Percentiles rank a stretch among this genome's conserved stretches.
Conservation (phyloP, 2,329 filamentous ascomycete genomes). For the Alternaria metachromatica region DNA sequence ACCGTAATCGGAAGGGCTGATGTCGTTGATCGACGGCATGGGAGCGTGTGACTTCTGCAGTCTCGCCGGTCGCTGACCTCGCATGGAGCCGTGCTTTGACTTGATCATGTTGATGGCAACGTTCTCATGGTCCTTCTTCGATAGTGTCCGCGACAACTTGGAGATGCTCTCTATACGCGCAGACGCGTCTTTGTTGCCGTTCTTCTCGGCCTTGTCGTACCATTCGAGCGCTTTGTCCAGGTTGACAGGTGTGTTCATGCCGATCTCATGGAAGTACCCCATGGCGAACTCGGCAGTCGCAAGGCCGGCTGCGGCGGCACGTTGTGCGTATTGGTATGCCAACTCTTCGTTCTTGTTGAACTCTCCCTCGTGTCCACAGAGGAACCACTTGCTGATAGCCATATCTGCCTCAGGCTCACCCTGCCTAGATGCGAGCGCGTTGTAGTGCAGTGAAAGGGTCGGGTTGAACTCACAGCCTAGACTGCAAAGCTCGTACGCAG, state of each 20-base stretch:
- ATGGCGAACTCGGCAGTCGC: conserved; percentile 94
- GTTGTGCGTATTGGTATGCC: conserved; percentile 87
- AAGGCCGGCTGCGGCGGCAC: conserved; percentile 81
- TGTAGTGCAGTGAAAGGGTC: conserved; percentile 91
- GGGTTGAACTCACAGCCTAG: conserved; percentile 95
- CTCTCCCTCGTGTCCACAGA: conserved; percentile 90
- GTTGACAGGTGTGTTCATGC: conserved; percentile 86
- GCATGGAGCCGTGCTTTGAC: conserved; percentile 60
- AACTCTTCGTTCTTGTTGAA: conserved; percentile 96
- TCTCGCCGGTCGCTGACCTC: conserved; percentile 55
- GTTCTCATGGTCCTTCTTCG: conserved; percentile 90
- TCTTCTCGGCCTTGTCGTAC: conserved; percentile 88
- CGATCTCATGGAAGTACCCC: conserved; percentile 97
- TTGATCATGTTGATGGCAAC: conserved; percentile 87
- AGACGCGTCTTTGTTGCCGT: conserved; percentile 89
- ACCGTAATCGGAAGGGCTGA: conserved; percentile 45
- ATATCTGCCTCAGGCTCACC: conserved; percentile 93
- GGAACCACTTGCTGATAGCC: conserved; percentile 97
- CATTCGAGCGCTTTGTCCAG: conserved; percentile 82
- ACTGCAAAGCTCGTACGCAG: conserved; percentile 92
- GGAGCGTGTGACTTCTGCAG: conserved; percentile 48
- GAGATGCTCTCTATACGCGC: conserved; percentile 83
- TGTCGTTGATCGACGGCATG: conserved; percentile 50
- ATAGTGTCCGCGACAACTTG: conserved; percentile 76
- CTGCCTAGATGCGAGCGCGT: conserved; percentile 88